These are phyloP conservation scores for Phytophthora pluvialis DNA, from an alignment of 352 stramenopile genomes.

Conservation along the genomic window DNA sequence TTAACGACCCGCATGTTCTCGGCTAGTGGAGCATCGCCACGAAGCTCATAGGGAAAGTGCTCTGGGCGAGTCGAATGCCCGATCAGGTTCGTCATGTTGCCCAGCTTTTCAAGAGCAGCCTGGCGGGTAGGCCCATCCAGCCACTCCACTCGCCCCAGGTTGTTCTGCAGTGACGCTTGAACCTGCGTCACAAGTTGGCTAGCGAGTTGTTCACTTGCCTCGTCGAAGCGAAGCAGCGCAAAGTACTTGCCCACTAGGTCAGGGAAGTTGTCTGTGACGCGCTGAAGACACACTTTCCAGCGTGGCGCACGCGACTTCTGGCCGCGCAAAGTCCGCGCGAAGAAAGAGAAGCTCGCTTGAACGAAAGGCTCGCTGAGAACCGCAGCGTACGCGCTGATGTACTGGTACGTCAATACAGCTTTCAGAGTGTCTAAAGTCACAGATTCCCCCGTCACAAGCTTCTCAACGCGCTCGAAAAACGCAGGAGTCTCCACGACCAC, in stretches of 20 bases:
- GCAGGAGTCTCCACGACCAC: slow-evolving; percentile 67
- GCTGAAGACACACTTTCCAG: slow-evolving; percentile 90
- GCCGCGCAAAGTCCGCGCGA: slow-evolving; percentile 72
- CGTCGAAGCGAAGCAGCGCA: slow-evolving; percentile 90
- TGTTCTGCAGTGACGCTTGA: slow-evolving; percentile 76
- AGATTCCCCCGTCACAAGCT: slow-evolving; percentile 41
- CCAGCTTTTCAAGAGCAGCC: slow-evolving; percentile 90
- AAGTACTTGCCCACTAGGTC: slow-evolving; percentile 91
- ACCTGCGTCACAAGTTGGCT: slow-evolving; percentile 89
- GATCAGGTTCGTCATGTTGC: slow-evolving; percentile 75
- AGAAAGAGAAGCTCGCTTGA: slow-evolving; percentile 92
- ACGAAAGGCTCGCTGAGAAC: slow-evolving; percentile 80
- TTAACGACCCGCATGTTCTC: slow-evolving; percentile 61
- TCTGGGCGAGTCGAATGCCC: slow-evolving; percentile 55
- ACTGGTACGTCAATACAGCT: slow-evolving; percentile 61
- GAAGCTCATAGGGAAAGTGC: slow-evolving; percentile 67
- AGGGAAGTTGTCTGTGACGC: slow-evolving; percentile 56
- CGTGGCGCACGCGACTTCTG: slow-evolving; percentile 87
- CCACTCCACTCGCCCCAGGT: slow-evolving; percentile 87
- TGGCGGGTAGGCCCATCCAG: slow-evolving; percentile 85
- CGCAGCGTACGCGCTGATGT: slow-evolving; percentile 46
- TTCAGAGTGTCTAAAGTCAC: slow-evolving; percentile 58
- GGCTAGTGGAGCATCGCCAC: slow-evolving; percentile 39
- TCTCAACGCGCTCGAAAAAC: slow-evolving; percentile 63
- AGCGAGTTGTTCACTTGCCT: slow-evolving; percentile 75